These are phyloP conservation scores for Suillus brevipes DNA, from an alignment of 768 basidiomycete genomes.

Conservation along the genomic window DNA sequence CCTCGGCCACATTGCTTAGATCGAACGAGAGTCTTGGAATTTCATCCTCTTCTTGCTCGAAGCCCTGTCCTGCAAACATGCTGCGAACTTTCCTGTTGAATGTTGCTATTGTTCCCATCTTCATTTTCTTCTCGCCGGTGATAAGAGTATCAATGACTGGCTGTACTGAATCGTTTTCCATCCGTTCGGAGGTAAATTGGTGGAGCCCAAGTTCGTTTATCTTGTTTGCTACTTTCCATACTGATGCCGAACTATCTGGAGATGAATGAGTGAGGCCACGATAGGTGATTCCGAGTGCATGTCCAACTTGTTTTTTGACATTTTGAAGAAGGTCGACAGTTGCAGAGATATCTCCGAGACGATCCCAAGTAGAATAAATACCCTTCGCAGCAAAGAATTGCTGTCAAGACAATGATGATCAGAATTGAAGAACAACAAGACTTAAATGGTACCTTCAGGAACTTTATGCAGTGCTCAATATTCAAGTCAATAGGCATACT, in stretches of 20 bases:
- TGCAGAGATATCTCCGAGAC: slow-evolving; percentile 33
- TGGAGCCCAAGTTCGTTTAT: slow-evolving; percentile 15
- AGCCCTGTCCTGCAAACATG: slow-evolving; percentile 6
- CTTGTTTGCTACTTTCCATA: slow-evolving; percentile 20
- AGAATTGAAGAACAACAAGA: too few relatives aligned
- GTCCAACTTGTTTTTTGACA: slow-evolving; percentile 31
- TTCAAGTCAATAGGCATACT: slow-evolving; percentile 38
- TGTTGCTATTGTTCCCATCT: slow-evolving; percentile 26
- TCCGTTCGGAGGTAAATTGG: background rate
- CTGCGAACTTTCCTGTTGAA: slow-evolving; percentile 35
- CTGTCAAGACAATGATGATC: too few relatives aligned
- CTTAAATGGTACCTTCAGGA: slow-evolving; percentile 29
- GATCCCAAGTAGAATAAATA: slow-evolving; percentile 32
- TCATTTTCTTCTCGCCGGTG: slow-evolving; percentile 22
- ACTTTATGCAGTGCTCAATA: slow-evolving; percentile 38
- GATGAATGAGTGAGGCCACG: slow-evolving; percentile 25
- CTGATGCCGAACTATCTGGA: slow-evolving; percentile 18
- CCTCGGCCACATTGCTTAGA: too few relatives aligned
- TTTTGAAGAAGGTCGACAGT: slow-evolving; percentile 26
- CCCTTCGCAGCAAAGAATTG: slow-evolving; percentile 23
- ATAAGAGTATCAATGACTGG: slow-evolving; percentile 16
- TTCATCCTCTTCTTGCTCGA: too few relatives aligned
- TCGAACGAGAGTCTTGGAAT: too few relatives aligned
- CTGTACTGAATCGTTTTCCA: slow-evolving; percentile 2
- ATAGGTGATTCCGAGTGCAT: slow-evolving; percentile 23